These are phyloP conservation scores for Cladosporium sphaerospermum DNA, from an alignment of 2,329 filamentous ascomycete species.

Conservation along the genomic window DNA sequence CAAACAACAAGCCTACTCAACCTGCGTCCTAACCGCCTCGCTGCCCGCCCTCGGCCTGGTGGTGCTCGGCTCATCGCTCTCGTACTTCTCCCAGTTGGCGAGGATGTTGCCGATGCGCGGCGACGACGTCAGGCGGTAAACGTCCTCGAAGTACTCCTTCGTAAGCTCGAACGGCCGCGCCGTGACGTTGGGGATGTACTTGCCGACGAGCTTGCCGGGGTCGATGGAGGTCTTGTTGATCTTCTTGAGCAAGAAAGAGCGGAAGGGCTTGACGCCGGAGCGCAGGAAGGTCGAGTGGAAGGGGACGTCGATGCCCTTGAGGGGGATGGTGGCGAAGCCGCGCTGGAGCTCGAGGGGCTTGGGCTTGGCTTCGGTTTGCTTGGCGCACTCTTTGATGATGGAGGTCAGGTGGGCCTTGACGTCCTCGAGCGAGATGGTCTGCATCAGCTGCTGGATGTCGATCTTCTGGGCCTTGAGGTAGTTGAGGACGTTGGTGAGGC, in stretches of 20 bases:
- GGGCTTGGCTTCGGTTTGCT: slow-evolving; percentile 83
- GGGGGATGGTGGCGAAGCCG: slow-evolving; percentile 93
- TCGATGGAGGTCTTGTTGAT: slow-evolving; percentile 99
- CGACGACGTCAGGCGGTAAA: slow-evolving; percentile 85
- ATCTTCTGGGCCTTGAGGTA: slow-evolving; percentile 96
- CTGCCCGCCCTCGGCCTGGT: slow-evolving; percentile 24
- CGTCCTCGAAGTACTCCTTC: slow-evolving; percentile 99
- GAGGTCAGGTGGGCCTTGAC: slow-evolving; percentile 83
- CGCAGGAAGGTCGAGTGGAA: slow-evolving; percentile 99
- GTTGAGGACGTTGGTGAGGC: slow-evolving; percentile 75
- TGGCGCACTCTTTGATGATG: slow-evolving; percentile 83
- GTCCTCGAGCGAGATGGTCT: slow-evolving; percentile 78
- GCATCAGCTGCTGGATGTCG: slow-evolving; percentile 88
- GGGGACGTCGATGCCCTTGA: slow-evolving; percentile 94
- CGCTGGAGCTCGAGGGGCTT: slow-evolving; percentile 83
- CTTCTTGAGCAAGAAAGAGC: slow-evolving; percentile 97
- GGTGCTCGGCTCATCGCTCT: slow-evolving; percentile 32
- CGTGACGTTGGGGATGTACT: slow-evolving; percentile 99
- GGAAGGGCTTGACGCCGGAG: slow-evolving; percentile 97
- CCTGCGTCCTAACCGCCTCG: slow-evolving; percentile 16
- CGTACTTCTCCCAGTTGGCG: slow-evolving; percentile 63
- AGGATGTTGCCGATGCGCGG: slow-evolving; percentile 70
- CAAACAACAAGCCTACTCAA: background rate
- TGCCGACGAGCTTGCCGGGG: slow-evolving; percentile 90
- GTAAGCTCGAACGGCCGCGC: slow-evolving; percentile 91